These are phyloP conservation scores for Cyclocybe cylindracea DNA, from an alignment of 768 basidiomycete genomes.

Conservation along the genomic window DNA sequence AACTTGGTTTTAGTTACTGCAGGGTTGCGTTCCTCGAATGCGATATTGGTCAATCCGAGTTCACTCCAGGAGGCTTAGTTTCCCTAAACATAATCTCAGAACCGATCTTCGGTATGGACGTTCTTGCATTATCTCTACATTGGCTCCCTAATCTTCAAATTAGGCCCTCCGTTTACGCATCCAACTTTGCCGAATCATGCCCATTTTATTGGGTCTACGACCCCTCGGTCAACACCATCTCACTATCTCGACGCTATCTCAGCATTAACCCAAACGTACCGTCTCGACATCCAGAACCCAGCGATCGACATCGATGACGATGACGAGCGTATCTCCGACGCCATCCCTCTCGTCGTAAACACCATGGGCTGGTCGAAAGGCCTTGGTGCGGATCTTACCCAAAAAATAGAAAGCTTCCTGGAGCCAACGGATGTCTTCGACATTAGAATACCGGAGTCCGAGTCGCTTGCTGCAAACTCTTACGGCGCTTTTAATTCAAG, in stretches of 20 bases:
- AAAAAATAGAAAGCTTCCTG: constrained; percentile 66
- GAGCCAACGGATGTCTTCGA: constrained; percentile 64
- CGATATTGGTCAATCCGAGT: constrained; percentile 93
- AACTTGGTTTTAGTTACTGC: constrained; percentile 50
- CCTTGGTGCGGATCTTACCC: constrained; percentile 79
- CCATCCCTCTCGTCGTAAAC: constrained; percentile 86
- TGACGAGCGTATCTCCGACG: constrained; percentile 47
- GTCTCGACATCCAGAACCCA: constrained; percentile 63
- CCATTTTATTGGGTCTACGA: constrained; percentile 81
- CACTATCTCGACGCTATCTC: constrained; percentile 73
- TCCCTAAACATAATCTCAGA: constrained; percentile 70
- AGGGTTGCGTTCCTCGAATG: constrained; percentile 92
- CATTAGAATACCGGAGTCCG: constrained; percentile 30
- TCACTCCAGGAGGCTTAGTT: constrained; percentile 85
- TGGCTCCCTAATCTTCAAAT: background rate
- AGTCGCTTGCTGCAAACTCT: background rate
- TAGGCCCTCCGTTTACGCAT: constrained; percentile 91
- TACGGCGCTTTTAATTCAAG: constrained; percentile 14
- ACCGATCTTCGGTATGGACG: constrained; percentile 65
- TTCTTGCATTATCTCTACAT: background rate
- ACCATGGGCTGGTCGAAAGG: constrained; percentile 98
- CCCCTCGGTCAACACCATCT: constrained; percentile 76
- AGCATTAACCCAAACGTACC: constrained; percentile 66
- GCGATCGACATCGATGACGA: constrained; percentile 23
- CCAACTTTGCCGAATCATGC: constrained; percentile 67